Evolutionary conservation across 495 filamentous ascomycete genomes (phyloP).

Genomic region (Rhizodiscina lignyota): DNA sequence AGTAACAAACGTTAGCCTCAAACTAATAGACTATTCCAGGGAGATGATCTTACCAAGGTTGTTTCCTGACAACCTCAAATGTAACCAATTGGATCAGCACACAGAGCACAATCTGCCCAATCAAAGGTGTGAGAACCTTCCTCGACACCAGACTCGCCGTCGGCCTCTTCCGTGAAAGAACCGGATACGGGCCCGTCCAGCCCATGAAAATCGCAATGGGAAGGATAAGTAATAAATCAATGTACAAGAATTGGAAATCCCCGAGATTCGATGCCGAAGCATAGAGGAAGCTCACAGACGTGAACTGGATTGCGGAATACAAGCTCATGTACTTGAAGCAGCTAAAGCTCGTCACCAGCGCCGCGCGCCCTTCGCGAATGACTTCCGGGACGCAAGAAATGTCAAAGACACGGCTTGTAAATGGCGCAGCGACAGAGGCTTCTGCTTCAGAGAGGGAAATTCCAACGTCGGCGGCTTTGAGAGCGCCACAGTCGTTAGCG

Average conservation of each 20-base stretch:
- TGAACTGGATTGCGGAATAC: conserved; percentile 98
- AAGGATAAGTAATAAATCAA: conserved; percentile 82
- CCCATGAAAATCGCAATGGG: conserved; percentile 99
- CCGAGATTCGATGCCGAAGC: conserved; percentile 89
- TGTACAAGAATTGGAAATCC: conserved; percentile 95
- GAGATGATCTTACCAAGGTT: conserved; percentile 47
- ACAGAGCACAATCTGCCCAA: conserved; percentile 76
- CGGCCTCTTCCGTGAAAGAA: conserved; percentile 67
- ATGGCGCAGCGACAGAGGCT: conserved; percentile 92
- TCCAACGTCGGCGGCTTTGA: conserved; percentile 97
- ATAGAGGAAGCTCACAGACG: conserved; percentile 95
- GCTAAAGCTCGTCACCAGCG: conserved; percentile 93
- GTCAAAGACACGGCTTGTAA: conserved; percentile 90
- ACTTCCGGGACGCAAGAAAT: conserved; percentile 92
- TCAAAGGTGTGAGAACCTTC: conserved; percentile 76
- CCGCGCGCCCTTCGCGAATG: conserved; percentile 83
- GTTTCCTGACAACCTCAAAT: conserved; percentile 52
- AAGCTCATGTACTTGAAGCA: conserved; percentile 99
- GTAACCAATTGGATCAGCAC: conserved; percentile 60
- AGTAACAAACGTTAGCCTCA: no score
- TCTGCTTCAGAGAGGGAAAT: conserved; percentile 96
- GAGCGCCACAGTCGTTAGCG: conserved; percentile 93
- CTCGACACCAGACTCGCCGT: conserved; percentile 87
- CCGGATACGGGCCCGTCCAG: conserved; percentile 72
- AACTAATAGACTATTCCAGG: no score